Base-by-base conservation (phyloP, 192 early-diverging fungal species). In the Entomortierella chlamydospora region DNA sequence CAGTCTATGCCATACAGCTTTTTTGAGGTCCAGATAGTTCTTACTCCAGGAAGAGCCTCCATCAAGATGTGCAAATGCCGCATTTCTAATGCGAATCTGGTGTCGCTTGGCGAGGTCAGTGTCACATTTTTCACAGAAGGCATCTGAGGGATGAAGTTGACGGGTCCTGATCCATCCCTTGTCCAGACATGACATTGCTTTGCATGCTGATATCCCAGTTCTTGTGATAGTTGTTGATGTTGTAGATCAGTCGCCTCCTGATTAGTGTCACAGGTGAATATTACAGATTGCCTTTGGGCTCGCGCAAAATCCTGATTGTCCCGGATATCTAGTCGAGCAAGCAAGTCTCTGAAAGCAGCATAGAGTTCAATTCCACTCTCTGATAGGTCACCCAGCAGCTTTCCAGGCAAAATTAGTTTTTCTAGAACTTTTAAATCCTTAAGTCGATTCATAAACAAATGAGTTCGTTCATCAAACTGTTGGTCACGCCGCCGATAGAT, bases 51-150 rank as follows among this genome's bases (percentile, higher is more conserved):
- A 20, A 71, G 12, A 0, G 59, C 58, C 6, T 61, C 69, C 69
- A 71, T 71, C 41, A 71, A 26, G n/a, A 71, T 62, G 42, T 71
- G 69, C 28, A 71, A 22, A 43, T 62, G 37, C 7, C 69, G 28
- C 69, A 71, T 71, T 42, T 61, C 23, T 39, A 71, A 55, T 33
- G 22, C 20, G 0, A 62, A 29, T 9, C 53, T 59, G 2, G 45
- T 28, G 1, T 22, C 30, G 2, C 51, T 41, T 62, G 59, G 37
- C 1, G 69, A 54, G 0, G 58, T 62, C 29, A 71, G 25, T 10
- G 17, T 23, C n/a, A 71, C 69, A 9, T 62, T 50, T 8, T 39
- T 33, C 0, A 71, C 69, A 17, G 69, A 71, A 2, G 60, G 69
- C 53, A 71, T 33, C 3, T 52, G 69, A 8, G 69, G 69, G 26